Evolutionary conservation across 495 filamentous ascomycete species (phyloP).

Genomic region (Thermothielavioides terrestris): DNA sequence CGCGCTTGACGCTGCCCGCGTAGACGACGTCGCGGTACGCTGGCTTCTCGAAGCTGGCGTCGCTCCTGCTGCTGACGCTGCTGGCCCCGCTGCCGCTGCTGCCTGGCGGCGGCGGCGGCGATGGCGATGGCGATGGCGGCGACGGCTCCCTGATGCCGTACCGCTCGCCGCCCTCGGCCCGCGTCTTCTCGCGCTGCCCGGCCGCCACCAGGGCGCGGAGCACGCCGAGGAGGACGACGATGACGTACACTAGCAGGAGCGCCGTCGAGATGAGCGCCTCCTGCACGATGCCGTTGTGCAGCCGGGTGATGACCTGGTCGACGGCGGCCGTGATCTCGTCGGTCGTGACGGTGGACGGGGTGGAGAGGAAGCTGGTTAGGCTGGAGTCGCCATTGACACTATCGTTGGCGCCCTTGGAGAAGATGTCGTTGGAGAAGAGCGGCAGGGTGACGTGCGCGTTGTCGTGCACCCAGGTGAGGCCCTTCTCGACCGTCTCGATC

Average conservation of each 20-base stretch:
- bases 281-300: conserved; percentile 55
- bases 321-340: conserved; percentile 78
- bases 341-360: conserved; percentile 56
- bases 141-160: conserved; percentile 14
- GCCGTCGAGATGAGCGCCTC: conserved; percentile 69
- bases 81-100: background rate
- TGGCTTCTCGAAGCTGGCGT: background rate
- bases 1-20: conserved; percentile 17
- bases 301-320: conserved; percentile 49
- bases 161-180: conserved; percentile 41
- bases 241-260: conserved; percentile 64
- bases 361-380: conserved; percentile 64
- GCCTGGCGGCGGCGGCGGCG: background rate
- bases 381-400: conserved; percentile 49
- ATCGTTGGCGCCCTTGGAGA: conserved; percentile 67
- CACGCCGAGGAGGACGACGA: conserved; percentile 67
- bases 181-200: conserved; percentile 40
- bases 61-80: background rate
- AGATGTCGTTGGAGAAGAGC: conserved; percentile 64
- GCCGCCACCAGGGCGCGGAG: conserved; percentile 51
- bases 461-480: conserved; percentile 81
- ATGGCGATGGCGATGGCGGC: background rate
- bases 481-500: conserved; percentile 65
- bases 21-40: conserved; percentile 18
- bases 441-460: conserved; percentile 80